Evolutionary conservation across 345 rosid genomes (phyloP).

Genomic region (Linum trigynum): DNA sequence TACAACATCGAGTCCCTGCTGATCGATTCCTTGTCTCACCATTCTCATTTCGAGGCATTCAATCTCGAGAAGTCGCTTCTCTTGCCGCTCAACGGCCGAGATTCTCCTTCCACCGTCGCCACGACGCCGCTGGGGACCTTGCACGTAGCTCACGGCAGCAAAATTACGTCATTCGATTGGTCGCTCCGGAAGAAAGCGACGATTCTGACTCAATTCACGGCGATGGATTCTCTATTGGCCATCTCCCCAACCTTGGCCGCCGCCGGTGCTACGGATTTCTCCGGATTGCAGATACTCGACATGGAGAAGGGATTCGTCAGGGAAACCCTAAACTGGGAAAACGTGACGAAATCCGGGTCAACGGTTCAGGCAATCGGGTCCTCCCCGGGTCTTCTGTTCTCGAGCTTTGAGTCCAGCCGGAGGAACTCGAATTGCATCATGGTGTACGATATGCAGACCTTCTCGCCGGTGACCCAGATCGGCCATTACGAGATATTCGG

Average conservation of each 20-base stretch:
- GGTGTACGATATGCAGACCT: conserved; percentile 61
- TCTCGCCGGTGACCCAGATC: conserved; percentile 59
- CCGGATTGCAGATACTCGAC: conserved; percentile 76
- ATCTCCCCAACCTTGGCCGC: conserved; percentile 51
- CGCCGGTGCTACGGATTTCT: conserved; percentile 81
- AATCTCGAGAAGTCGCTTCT: conserved; percentile 50
- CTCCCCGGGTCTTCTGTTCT: conserved; percentile 44
- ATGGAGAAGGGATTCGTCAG: conserved; percentile 54
- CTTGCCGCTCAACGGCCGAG: conserved; percentile 61
- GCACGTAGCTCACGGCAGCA: conserved; percentile 83
- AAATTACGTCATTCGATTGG: conserved; percentile 92
- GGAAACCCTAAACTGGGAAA: conserved; percentile 61
- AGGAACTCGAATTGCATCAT: conserved; percentile 73
- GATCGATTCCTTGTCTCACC: conserved; percentile 42
- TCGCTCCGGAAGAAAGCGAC: conserved; percentile 59
- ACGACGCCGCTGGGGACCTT: conserved; percentile 53
- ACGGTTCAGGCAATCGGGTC: conserved; percentile 85
- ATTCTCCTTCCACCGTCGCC: conserved; percentile 50
- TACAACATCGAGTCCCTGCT: conserved; percentile 59
- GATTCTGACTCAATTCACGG: conserved; percentile 64
- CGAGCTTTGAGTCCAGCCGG: conserved; percentile 88
- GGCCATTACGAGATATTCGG: conserved; percentile 68
- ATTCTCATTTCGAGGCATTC: conserved; percentile 68
- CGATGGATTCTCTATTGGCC: conserved; percentile 68
- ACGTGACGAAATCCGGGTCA: conserved; percentile 51